Base-by-base conservation (phyloP, 495 filamentous ascomycete genomes). In the Penicilliopsis zonata region DNA sequence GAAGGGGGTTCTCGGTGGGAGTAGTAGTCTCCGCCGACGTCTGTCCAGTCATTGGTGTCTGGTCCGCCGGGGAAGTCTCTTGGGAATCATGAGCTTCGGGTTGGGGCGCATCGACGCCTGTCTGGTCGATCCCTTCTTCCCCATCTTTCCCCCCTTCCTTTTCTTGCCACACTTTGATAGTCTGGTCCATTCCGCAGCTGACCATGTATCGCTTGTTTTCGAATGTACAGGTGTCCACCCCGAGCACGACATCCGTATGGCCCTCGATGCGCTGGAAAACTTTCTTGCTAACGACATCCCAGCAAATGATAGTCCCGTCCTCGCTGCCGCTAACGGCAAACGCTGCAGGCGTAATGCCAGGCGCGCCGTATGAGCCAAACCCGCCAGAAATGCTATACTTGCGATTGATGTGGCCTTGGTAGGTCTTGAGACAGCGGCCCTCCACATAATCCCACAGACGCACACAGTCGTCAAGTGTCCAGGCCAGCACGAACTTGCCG, bases 401-500 rank as follows among this genome's bases (percentile, higher is more conserved):
- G 41, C 71, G 65, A 52, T 95, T 96, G 32, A 65, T 58, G 52
- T 96, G 92, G 5, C 92, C 90, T 55, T 94, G 84, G 65, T 95
- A 98, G 14, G 90, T 98, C 67, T 96, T 98, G 38, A 94, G 76
- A 43, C 84, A 85, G 25, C 75, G 66, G 2, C 87, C 86, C 16
- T 83, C 74, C 2, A 90, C 79, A 43, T 95, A 98, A 55, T 93
- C 80, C 90, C 90, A 98, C 32, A 98, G 63, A 9, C 90, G 76
- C 7, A 98, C 69, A 42, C 81, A 87, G 30, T 72, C 80, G 56
- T 98, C 90, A 53, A 95, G 69, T 36, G 81, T 90, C 60, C 82
- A 94, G 9, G 90, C 90, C 3, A 95, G 67, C 14, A 96, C 76
- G 54, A 80, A 94, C 30, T 81, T 83, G 14, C 90, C 86, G 47